Base-by-base conservation (phyloP, 768 basidiomycete genomes). In the Calocybe cyanea region DNA sequence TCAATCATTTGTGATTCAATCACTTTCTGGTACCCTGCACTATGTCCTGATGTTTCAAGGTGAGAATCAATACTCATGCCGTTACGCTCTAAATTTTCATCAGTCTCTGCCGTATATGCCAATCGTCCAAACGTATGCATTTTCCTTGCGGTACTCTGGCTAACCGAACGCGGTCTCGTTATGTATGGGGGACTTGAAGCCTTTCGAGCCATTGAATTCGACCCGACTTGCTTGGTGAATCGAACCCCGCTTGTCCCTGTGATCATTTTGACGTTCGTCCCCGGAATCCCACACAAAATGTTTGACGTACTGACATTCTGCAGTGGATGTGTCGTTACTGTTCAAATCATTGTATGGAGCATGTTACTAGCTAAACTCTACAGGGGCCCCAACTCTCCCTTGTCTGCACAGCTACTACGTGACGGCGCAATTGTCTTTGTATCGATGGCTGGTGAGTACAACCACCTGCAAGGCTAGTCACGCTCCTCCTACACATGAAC, bases 21-120 rank as follows among this genome's bases (percentile, higher is more conserved):
- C 48, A 4, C 45, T 58, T 4, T 50, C 44, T 43, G 38, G 36
- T 35, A 43, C 46, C 7, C 14, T 52, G 14, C 47, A 58, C 24
- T 17, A 34, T 24, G 41, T 58, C 14, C 41, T 56, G 10, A 54
- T 54, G 54, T 34, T 51, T 11, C 44, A 54, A 43, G 55, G 57
- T 56, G 14, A 25, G 43, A 28, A 25, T 30, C 25, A 21, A 14
- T 7, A 20, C 13, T 4, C 40, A 19, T 31, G 32, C 15, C 41
- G 18, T 6, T 7, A 17, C 18, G 21, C 25, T 21, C 23, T 24
- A 23, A 35, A 19, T 28, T 15, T 17, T 19, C 41, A 15, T 14
- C 28, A 47, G 51, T 50, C 19, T 51, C 47, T 24, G 54, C 54
- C 2, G 38, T 54, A 7, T 45, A 50, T 20, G 42, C 36, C 37